phyloP scores from a whole-genome alignment of 225 moss, liverwort and hornwort species.

The Pseudoscleropodium purum region DNA sequence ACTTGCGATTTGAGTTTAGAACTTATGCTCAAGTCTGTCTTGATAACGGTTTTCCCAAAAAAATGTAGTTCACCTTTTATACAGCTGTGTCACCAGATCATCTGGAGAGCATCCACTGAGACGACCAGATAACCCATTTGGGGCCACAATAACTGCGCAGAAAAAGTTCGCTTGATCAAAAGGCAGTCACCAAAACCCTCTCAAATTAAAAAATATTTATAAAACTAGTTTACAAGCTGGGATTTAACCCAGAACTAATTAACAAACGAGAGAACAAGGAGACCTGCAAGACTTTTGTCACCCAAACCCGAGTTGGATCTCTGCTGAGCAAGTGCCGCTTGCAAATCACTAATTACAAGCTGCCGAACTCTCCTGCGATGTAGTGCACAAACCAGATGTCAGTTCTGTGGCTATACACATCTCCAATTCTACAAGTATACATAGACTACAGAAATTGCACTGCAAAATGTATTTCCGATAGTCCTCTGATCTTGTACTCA shows the following conservation, averaged over 20 bases:
- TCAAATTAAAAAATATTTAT: not conserved
- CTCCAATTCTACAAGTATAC: not conserved
- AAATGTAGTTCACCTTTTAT: constrained; percentile 58
- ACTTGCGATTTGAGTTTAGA: not conserved
- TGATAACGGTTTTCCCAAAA: not conserved
- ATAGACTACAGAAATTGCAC: not conserved
- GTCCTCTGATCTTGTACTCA: not conserved
- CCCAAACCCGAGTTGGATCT: constrained; percentile 25
- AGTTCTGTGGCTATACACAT: not conserved
- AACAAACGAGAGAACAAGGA: not conserved
- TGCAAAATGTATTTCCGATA: not conserved
- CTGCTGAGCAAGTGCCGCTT: constrained; percentile 66
- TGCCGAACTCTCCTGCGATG: constrained; percentile 85
- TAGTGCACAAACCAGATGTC: constrained; percentile 18
- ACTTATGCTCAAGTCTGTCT: not conserved
- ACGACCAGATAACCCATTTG: constrained; percentile 77
- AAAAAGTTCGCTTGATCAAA: not conserved
- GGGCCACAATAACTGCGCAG: constrained; percentile 85
- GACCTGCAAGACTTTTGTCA: constrained; percentile 72
- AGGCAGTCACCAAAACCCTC: not conserved
- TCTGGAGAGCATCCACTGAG: constrained; percentile 91
- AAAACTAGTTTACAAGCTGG: not conserved
- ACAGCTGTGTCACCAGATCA: constrained; percentile 74
- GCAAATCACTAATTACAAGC: constrained; percentile 45
- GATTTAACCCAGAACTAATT: not conserved